phyloP scores from a whole-genome alignment of 2,329 filamentous ascomycete species.

The Hyphodiscus sp. region DNA sequence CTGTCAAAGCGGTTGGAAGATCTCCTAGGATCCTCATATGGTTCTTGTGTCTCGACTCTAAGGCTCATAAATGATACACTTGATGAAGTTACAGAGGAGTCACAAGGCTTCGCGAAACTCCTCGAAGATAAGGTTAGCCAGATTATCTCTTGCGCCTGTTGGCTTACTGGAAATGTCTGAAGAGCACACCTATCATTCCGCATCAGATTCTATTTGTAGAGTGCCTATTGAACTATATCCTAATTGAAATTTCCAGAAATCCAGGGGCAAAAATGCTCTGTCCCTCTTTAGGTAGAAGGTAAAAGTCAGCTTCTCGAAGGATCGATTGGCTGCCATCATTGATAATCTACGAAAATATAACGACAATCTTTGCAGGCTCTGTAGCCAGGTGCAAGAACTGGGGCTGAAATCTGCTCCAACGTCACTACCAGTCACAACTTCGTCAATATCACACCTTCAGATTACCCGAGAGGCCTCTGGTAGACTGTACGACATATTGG shows the following conservation, averaged over 20 bases:
- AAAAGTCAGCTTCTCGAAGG: slow-evolving; percentile 4
- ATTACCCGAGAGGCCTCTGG: neutral
- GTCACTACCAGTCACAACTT: neutral
- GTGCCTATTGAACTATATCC: neutral
- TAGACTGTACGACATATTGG: slow-evolving; percentile 1
- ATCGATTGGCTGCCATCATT: neutral
- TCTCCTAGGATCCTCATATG: slow-evolving; percentile 1
- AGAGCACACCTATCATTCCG: too few relatives aligned
- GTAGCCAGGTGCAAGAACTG: neutral
- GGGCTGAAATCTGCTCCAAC: neutral
- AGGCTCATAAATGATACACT: slow-evolving; percentile 2
- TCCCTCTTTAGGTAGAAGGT: slow-evolving; percentile 3
- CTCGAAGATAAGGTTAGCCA: neutral
- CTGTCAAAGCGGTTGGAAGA: neutral
- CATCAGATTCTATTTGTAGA: too few relatives aligned
- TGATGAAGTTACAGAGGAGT: slow-evolving; percentile 1
- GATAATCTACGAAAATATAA: neutral
- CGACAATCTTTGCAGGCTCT: neutral
- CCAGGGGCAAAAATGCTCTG: neutral
- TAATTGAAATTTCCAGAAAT: neutral
- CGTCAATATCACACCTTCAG: neutral
- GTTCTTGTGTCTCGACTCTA: neutral
- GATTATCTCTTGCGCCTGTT: neutral
- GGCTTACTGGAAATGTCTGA: too few relatives aligned
- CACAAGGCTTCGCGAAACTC: neutral